Percentiles rank a stretch among this genome's conserved stretches.
Evolutionary conservation across 306 rosid genomes (phyloP).

Genomic region (Gillenia trifoliata): DNA sequence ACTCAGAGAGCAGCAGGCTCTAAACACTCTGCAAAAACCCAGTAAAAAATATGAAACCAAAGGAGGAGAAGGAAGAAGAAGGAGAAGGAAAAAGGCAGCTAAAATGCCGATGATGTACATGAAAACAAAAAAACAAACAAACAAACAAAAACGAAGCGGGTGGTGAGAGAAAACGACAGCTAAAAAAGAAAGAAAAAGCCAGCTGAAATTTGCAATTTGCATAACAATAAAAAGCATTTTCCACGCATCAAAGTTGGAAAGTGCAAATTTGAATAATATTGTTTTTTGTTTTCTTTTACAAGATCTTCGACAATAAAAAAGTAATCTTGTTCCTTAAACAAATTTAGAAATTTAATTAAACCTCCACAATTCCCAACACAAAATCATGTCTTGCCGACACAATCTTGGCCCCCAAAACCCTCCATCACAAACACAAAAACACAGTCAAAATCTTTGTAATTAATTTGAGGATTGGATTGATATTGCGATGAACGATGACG

Average conservation of each 20-base stretch:
- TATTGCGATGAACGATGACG: too few relatives aligned
- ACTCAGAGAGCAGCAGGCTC: constrained; percentile 9
- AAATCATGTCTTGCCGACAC: constrained; percentile 29
- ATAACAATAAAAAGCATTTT: constrained; percentile 8
- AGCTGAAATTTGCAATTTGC: constrained; percentile 23
- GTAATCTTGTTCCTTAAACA: neutral
- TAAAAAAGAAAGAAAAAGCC: constrained; percentile 26
- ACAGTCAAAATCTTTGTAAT: neutral
- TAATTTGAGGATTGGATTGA: neutral
- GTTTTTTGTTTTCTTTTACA: too few relatives aligned
- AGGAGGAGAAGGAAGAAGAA: neutral
- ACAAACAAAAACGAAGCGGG: constrained; percentile 10
- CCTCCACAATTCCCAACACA: neutral
- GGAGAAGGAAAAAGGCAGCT: constrained; percentile 1
- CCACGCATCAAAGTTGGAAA: constrained; percentile 22
- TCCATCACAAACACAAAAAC: neutral
- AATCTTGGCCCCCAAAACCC: neutral
- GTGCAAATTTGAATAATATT: neutral
- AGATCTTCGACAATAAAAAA: constrained; percentile 1
- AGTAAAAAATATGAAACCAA: neutral
- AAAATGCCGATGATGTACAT: constrained; percentile 31
- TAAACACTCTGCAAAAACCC: constrained; percentile 7
- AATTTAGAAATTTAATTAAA: neutral
- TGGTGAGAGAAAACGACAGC: constrained; percentile 31
- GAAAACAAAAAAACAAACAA: constrained; percentile 21